phyloP scores from a whole-genome alignment of 768 basidiomycete genomes.

The Phaffia australis region DNA sequence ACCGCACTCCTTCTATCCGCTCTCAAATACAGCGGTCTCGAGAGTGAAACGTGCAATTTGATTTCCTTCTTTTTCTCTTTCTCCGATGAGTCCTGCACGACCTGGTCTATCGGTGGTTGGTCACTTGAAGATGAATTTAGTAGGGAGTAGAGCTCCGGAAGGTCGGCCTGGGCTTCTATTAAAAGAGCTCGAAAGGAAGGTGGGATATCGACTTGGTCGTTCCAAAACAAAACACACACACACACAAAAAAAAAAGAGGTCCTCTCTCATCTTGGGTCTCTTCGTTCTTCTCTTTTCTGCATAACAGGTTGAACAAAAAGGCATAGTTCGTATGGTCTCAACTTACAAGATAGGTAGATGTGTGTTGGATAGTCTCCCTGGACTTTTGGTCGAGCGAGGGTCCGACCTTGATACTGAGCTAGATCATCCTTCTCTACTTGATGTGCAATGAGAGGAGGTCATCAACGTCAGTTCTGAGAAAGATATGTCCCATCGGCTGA shows the following conservation, averaged over 20 bases:
- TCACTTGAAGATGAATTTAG: background rate
- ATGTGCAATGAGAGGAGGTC: background rate
- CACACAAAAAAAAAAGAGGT: background rate
- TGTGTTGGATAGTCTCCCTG: conserved; percentile 21
- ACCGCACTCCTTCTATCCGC: conserved; percentile 4
- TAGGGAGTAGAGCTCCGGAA: conserved; percentile 16
- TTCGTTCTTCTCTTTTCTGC: too few relatives aligned
- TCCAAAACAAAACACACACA: background rate
- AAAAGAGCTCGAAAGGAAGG: background rate
- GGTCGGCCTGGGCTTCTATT: background rate
- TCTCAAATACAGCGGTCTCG: conserved; percentile 15
- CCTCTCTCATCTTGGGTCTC: too few relatives aligned
- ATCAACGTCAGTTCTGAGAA: conserved; percentile 2
- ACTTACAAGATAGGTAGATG: conserved; percentile 13
- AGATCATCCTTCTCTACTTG: too few relatives aligned
- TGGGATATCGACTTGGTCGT: conserved; percentile 12
- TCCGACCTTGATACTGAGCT: background rate
- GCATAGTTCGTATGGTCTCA: background rate
- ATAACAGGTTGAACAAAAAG: background rate
- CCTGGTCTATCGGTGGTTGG: background rate
- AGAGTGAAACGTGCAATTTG: conserved; percentile 18
- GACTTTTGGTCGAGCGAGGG: conserved; percentile 10
- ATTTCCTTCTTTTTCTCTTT: background rate
- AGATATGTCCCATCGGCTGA: background rate
- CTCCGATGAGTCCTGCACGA: background rate